These are phyloP conservation scores for Pleurotus pulmonarius DNA, from an alignment of 768 basidiomycete species.

Conservation along the genomic window DNA sequence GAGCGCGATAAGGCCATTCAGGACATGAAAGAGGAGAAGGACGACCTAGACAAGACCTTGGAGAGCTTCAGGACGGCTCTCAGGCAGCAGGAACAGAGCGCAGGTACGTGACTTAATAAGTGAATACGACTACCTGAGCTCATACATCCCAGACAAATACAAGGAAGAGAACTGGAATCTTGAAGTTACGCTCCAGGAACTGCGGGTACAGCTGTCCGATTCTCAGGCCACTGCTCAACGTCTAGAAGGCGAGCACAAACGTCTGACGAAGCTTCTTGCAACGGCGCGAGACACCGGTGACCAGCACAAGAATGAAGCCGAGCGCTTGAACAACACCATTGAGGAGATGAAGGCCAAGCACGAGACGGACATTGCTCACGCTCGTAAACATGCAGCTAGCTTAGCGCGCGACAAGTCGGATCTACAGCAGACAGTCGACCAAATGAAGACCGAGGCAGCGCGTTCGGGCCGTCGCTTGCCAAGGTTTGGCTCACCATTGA, in stretches of 20 bases:
- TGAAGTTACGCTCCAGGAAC: conserved; percentile 88
- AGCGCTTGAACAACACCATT: conserved; percentile 58
- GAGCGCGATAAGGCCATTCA: conserved; percentile 93
- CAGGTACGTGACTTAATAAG: conserved; percentile 46
- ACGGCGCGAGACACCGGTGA: conserved; percentile 73
- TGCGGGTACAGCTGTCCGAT: conserved; percentile 65
- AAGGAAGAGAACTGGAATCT: conserved; percentile 99
- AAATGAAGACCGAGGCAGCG: conserved; percentile 66
- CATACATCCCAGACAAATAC: conserved; percentile 67
- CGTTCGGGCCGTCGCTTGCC: conserved; percentile 61
- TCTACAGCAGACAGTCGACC: conserved; percentile 76
- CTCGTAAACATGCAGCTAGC: conserved; percentile 82
- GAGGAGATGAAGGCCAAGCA: conserved; percentile 86
- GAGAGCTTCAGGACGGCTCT: conserved; percentile 73
- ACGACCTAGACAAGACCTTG: conserved; percentile 76
- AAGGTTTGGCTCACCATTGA: conserved; percentile 69
- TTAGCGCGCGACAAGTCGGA: conserved; percentile 92
- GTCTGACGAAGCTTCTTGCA: conserved; percentile 71
- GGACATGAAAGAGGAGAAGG: conserved; percentile 89
- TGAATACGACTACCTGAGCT: background rate
- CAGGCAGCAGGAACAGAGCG: conserved; percentile 75
- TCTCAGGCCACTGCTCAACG: conserved; percentile 63
- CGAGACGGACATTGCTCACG: conserved; percentile 92
- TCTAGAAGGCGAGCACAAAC: conserved; percentile 80
- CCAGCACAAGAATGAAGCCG: conserved; percentile 81